These are phyloP conservation scores for Zea luxurians DNA, from an alignment of 176 grass and related monocot genomes.

Conservation along the genomic window DNA sequence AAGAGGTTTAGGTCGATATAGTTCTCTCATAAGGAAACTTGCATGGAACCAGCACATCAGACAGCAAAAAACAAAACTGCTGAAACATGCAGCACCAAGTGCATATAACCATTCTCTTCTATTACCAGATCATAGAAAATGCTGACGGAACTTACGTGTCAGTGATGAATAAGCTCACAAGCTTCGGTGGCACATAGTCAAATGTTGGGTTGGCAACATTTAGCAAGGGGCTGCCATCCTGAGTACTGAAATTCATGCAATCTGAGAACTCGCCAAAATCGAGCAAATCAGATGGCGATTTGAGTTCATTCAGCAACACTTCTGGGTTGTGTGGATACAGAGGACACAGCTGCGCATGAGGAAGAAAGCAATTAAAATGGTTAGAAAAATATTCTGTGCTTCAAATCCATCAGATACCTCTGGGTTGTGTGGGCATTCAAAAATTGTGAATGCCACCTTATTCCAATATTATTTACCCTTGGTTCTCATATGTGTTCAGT, in stretches of 20 bases:
- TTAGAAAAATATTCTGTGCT: neutral
- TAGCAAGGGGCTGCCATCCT: slow-evolving; percentile 66
- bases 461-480: neutral
- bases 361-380: neutral
- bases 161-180: slow-evolving; percentile 92
- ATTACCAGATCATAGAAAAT: neutral
- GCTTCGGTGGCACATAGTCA: slow-evolving; percentile 92
- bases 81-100: slow-evolving; percentile 8
- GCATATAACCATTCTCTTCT: neutral
- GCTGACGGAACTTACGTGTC: slow-evolving; percentile 66
- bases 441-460: neutral
- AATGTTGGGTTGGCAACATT: slow-evolving; percentile 94
- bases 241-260: slow-evolving; percentile 82
- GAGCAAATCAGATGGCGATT: slow-evolving; percentile 87
- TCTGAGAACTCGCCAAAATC: slow-evolving; percentile 94
- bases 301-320: slow-evolving; percentile 88
- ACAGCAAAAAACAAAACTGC: neutral
- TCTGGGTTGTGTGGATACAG: slow-evolving; percentile 94
- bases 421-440: neutral
- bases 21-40: neutral
- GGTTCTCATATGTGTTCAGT: neutral
- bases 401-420: neutral
- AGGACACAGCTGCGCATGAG: slow-evolving; percentile 68
- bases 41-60: neutral
- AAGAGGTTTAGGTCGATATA: neutral